Percentiles rank a stretch among this genome's conserved stretches.
Conservation (phyloP, 441 rosid species). For the Pelargonium myrrhifolium region DNA sequence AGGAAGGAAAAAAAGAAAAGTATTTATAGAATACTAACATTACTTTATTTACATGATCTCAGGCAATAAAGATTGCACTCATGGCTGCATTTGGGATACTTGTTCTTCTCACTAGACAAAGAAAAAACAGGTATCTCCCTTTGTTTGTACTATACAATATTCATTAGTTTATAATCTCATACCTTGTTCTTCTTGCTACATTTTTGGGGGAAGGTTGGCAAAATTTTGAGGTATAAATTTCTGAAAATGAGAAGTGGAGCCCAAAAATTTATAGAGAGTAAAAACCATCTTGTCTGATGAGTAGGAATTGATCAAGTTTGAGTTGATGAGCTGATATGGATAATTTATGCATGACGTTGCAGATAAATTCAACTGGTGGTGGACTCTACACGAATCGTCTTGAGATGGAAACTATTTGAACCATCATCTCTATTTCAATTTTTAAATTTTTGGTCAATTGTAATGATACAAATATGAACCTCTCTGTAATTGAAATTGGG, state of each 20-base stretch:
- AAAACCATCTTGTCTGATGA: no score
- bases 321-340: not conserved
- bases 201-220: no score
- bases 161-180: no score
- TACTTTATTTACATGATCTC: constrained; percentile 1
- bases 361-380: not conserved
- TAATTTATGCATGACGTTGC: not conserved
- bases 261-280: not conserved
- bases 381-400: not conserved
- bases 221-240: not conserved
- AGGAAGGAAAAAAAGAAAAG: no score
- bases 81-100: constrained; percentile 72
- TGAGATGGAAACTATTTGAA: not conserved
- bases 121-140: constrained; percentile 34
- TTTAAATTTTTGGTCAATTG: not conserved
- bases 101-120: constrained; percentile 66
- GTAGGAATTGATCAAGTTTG: not conserved
- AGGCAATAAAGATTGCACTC: constrained; percentile 59
- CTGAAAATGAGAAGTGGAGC: not conserved
- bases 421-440: not conserved
- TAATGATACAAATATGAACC: not conserved
- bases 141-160: not conserved
- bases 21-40: no score
- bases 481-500: no score
- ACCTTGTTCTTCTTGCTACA: not conserved